Evolutionary conservation across 108 stramenopile genomes (phyloP), one percentile per base, ranked within the genome.

Genomic region (Cyclostephanos tholiformis): DNA sequence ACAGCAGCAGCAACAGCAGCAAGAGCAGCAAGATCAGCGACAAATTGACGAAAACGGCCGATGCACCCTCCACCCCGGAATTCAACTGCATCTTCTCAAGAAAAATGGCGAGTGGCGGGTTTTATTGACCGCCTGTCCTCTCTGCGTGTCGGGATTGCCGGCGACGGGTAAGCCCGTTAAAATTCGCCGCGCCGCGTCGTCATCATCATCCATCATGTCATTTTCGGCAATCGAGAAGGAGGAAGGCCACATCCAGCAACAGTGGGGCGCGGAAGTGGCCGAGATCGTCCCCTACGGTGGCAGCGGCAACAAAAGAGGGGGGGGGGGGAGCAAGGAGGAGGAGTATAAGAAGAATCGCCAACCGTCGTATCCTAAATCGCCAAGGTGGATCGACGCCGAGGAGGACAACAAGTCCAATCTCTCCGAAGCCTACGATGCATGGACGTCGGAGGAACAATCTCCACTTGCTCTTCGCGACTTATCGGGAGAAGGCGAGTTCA

Each of bases 121-220:
- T 13, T 44, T 75, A 20, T 29, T 75, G 48, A 67, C 43, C 22
- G 59, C 53, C 0, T 75, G 74, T 61, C 74, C 74, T 2, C 74
- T 75, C 1, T 75, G 74, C 35, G 52, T 67, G 14, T 67, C 66
- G 27, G 74, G 74, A 50, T 51, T 75, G 58, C 74, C 74, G 38
- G 65, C 66, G 17, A 53, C 48, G 53, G 53, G 73, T 58, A 52
- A 63, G 56, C 23, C 69, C 22, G 39, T 41, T 41, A 11, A 17
- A 41, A 29, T 25, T 20, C 52, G 41, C 12, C 41, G 41, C 12
- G 41, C 41, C 41, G 41, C 44, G 4, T 22, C 39, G 30, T n/a
- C n/a, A n/a, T 22, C 32, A 17, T 29, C 27, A 2, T 41, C 17
- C 39, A 41, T 17, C 17, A 35, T 25, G 23, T 6, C 16, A 19